phyloP scores from a whole-genome alignment of 1,284 basidiomycete species.

The Apiotrichum porosum region DNA sequence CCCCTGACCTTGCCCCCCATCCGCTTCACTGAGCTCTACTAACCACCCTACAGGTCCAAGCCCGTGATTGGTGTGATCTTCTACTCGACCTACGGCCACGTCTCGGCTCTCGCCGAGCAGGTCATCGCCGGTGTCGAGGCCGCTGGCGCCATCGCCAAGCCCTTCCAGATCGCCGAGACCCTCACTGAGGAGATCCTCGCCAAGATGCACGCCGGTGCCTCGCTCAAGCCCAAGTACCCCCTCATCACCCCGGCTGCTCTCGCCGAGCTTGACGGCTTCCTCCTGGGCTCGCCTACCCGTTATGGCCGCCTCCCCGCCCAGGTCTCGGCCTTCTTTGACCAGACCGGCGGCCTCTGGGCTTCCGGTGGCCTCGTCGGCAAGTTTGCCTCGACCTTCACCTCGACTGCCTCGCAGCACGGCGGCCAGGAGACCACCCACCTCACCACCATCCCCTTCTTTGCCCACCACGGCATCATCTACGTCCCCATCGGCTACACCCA shows the following conservation, averaged over 20 bases:
- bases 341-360: conserved; percentile 70
- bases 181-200: conserved; percentile 69
- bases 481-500: conserved; percentile 73
- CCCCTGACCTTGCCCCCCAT: too few species aligned
- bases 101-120: conserved; percentile 65
- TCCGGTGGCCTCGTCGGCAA: conserved; percentile 70
- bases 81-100: conserved; percentile 51
- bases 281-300: conserved; percentile 71
- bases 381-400: conserved; percentile 52
- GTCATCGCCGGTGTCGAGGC: conserved; percentile 66
- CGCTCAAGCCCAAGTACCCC: conserved; percentile 59
- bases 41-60: conserved; percentile 10
- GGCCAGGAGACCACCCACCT: conserved; percentile 58
- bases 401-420: conserved; percentile 44
- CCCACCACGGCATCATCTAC: conserved; percentile 61
- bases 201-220: conserved; percentile 64
- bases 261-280: conserved; percentile 55
- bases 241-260: conserved; percentile 64
- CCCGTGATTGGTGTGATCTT: conserved; percentile 73
- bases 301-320: conserved; percentile 55
- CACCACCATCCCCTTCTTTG: conserved; percentile 64
- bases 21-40: neutral
- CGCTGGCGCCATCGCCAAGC: conserved; percentile 66
- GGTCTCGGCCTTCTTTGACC: conserved; percentile 59
- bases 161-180: conserved; percentile 76